A percentile compares a stretch with the other conserved stretches of the same genome.
Conservation (phyloP, 371 early-diverging fungal species). For the Apophysomyces ossiformis region DNA sequence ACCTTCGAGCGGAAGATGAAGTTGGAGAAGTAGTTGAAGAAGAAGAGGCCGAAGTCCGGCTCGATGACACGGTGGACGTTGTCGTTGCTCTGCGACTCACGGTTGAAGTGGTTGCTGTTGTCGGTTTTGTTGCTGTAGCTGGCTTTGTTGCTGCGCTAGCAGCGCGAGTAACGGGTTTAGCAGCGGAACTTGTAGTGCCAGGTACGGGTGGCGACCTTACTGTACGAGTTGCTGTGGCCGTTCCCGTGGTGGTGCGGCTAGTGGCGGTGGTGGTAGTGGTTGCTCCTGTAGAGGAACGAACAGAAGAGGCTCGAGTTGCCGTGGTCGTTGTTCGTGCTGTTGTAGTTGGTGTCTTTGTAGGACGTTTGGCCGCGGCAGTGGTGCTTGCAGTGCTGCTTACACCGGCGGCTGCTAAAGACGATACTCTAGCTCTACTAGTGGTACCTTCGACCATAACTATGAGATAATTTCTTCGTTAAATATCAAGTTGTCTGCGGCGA, state of each 20-base stretch:
- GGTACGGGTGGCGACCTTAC: not conserved
- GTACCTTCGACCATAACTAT: conserved; percentile 24
- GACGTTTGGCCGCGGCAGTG: conserved; percentile 17
- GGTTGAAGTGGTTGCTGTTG: conserved; percentile 11
- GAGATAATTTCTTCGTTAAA: not conserved
- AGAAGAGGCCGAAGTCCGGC: conserved; percentile 14
- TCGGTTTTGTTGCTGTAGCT: too few species aligned
- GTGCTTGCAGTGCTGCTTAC: conserved; percentile 14
- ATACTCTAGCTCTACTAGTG: conserved; percentile 23
- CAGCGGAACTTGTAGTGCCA: conserved; percentile 9
- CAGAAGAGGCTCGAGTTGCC: conserved; percentile 12
- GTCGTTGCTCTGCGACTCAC: conserved; percentile 10
- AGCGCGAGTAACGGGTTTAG: conserved; percentile 6
- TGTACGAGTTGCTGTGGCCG: not conserved
- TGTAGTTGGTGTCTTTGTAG: conserved; percentile 20
- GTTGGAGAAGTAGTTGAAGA: conserved; percentile 17
- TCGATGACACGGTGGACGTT: conserved; percentile 15
- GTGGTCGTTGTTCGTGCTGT: conserved; percentile 12
- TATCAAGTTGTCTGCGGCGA: not conserved
- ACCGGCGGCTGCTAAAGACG: conserved; percentile 30
- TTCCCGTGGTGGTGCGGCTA: not conserved
- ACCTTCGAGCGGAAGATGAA: conserved; percentile 20
- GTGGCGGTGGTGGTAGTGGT: conserved; percentile 1
- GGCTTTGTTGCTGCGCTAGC: conserved; percentile 1
- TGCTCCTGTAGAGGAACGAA: conserved; percentile 10